Conservation (phyloP, 2,329 filamentous ascomycete species). For the Colletotrichum sp. region DNA sequence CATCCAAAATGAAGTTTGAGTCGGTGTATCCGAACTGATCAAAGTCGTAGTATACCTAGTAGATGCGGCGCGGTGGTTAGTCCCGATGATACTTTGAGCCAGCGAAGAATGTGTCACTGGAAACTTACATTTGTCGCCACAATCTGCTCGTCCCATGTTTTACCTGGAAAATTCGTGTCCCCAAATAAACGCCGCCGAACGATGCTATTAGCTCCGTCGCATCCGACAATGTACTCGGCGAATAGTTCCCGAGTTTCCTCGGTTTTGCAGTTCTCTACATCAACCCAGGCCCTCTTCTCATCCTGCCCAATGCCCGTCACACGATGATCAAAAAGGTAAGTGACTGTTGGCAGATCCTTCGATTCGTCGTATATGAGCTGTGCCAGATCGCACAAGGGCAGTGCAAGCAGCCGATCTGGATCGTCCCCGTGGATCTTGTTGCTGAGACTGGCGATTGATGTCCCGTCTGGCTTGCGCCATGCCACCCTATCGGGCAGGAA, state of each 20-base stretch:
- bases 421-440: slow-evolving; percentile 37
- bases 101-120: not conserved
- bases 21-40: slow-evolving; percentile 55
- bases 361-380: slow-evolving; percentile 46
- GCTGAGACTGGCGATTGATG: slow-evolving; percentile 40
- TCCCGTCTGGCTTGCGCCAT: slow-evolving; percentile 41
- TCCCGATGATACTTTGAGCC: not conserved
- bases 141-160: slow-evolving; percentile 64
- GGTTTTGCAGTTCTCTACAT: slow-evolving; percentile 36
- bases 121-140: slow-evolving; percentile 62
- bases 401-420: slow-evolving; percentile 41
- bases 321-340: slow-evolving; percentile 48
- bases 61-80: not conserved
- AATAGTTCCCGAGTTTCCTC: slow-evolving; percentile 36
- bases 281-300: slow-evolving; percentile 44
- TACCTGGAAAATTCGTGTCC: slow-evolving; percentile 56
- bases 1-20: slow-evolving; percentile 65
- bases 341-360: slow-evolving; percentile 34
- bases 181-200: slow-evolving; percentile 56
- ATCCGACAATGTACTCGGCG: slow-evolving; percentile 60
- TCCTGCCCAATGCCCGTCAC: slow-evolving; percentile 53
- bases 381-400: slow-evolving; percentile 45
- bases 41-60: slow-evolving; percentile 61
- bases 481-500: slow-evolving; percentile 41
- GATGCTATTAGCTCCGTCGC: slow-evolving; percentile 56